These are phyloP conservation scores for Gossypium gossypioides DNA, from an alignment of 441 rosid species.

Conservation along the genomic window DNA sequence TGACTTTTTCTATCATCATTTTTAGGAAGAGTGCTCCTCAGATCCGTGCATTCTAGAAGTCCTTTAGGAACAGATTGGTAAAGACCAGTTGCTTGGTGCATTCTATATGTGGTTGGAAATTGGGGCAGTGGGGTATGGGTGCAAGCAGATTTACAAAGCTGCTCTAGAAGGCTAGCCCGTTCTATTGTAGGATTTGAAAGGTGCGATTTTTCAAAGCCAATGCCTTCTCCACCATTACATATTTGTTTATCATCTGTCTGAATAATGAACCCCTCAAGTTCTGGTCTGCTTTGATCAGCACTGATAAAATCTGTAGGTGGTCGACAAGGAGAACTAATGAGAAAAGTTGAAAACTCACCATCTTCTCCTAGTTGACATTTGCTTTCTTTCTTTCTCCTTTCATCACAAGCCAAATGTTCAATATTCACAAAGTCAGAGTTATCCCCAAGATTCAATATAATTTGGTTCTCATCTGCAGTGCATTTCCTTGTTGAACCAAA, in stretches of 20 bases:
- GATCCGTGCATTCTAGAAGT: conserved; percentile 43
- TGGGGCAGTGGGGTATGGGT: conserved; percentile 50
- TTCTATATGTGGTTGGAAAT: conserved; percentile 32
- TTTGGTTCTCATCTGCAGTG: conserved; percentile 24
- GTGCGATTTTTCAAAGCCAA: conserved; percentile 36
- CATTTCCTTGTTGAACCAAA: conserved; percentile 25
- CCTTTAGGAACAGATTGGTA: conserved; percentile 64
- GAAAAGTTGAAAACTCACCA: conserved; percentile 20
- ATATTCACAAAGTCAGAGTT: conserved; percentile 19
- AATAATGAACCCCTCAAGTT: conserved; percentile 54
- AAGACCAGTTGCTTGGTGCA: conserved; percentile 26
- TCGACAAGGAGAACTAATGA: conserved; percentile 25
- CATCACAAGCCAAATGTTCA: conserved; percentile 24
- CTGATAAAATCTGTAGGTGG: conserved; percentile 22
- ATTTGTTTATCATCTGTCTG: conserved; percentile 33
- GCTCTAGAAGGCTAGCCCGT: conserved; percentile 46
- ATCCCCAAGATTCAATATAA: conserved; percentile 20
- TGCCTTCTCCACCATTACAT: conserved; percentile 24
- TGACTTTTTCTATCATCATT: conserved; percentile 19
- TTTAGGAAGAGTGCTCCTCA: conserved; percentile 15
- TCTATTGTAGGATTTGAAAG: conserved; percentile 45
- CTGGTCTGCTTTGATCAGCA: conserved; percentile 39
- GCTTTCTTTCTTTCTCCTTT: conserved; percentile 22
- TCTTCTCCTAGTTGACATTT: conserved; percentile 19
- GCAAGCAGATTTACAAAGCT: conserved; percentile 59